phyloP scores from a whole-genome alignment of 2,329 filamentous ascomycete genomes.

The Colletotrichum sp. region DNA sequence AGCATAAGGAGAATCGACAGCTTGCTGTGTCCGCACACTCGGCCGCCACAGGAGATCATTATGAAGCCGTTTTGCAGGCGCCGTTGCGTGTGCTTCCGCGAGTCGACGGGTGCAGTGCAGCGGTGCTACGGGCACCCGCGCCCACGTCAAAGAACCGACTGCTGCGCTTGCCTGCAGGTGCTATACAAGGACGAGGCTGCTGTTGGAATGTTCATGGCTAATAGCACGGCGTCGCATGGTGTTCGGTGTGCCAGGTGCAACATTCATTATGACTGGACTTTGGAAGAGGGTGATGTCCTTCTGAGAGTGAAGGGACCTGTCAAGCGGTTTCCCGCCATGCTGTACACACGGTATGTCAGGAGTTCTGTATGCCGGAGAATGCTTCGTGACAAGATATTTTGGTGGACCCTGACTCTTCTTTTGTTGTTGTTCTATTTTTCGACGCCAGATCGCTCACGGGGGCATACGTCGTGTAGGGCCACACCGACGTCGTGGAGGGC shows the following conservation, averaged over 20 bases:
- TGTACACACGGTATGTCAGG: too few relatives aligned
- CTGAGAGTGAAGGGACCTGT: neutral
- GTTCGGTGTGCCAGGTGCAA: neutral
- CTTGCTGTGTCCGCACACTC: neutral
- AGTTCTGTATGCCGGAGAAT: too few relatives aligned
- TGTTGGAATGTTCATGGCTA: neutral
- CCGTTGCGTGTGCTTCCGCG: neutral
- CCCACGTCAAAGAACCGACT: neutral
- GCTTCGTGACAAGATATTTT: too few relatives aligned
- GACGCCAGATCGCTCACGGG: too few relatives aligned
- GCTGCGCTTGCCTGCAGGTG: neutral
- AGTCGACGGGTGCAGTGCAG: neutral
- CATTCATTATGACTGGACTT: neutral
- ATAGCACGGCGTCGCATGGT: neutral
- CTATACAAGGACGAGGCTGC: neutral
- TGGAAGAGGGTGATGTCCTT: fast-evolving
- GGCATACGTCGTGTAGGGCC: too few relatives aligned
- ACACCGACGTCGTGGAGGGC: too few relatives aligned
- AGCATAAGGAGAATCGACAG: neutral
- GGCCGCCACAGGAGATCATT: neutral
- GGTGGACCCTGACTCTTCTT: too few relatives aligned
- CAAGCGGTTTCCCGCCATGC: neutral
- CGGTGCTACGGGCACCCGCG: neutral
- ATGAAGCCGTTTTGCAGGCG: neutral
- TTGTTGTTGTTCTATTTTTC: too few relatives aligned